Evolutionary conservation across 1,139 yeast species (phyloP).

Genomic region (Kluyveromyces sp.): DNA sequence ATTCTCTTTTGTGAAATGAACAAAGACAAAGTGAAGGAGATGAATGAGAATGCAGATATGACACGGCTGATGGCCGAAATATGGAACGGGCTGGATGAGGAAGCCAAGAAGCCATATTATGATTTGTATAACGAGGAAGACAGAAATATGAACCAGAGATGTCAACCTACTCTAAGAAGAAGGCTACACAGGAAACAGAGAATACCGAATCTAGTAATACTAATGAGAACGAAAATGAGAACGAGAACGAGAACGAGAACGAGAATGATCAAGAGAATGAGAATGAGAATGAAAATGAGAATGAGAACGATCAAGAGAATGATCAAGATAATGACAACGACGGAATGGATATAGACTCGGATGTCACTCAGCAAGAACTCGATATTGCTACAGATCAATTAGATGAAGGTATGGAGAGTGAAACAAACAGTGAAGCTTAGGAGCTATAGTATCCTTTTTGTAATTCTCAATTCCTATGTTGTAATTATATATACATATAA

Average conservation of each 20-base stretch:
- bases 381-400: constrained; percentile 11
- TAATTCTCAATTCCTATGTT: not conserved
- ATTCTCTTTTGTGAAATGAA: constrained; percentile 80
- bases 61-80: constrained; percentile 75
- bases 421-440: constrained; percentile 2
- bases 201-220: constrained; percentile 19
- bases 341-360: constrained; percentile 12
- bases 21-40: constrained; percentile 61
- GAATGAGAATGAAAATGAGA: constrained; percentile 17
- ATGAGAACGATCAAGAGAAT: constrained; percentile 16
- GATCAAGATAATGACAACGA: constrained; percentile 18
- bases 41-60: constrained; percentile 49
- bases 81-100: constrained; percentile 73
- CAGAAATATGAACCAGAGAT: constrained; percentile 68
- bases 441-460: constrained; percentile 5
- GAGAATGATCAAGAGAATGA: constrained; percentile 17
- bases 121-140: constrained; percentile 69
- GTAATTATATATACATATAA: no score
- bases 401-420: constrained; percentile 4
- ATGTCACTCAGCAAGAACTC: constrained; percentile 12
- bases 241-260: constrained; percentile 17
- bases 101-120: constrained; percentile 65
- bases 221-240: constrained; percentile 12
- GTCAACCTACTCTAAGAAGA: constrained; percentile 45
- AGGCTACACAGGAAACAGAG: constrained; percentile 16